A percentile compares a stretch with the other conserved stretches of the same genome.
Evolutionary conservation across 495 filamentous ascomycete genomes (phyloP).

Genomic region (Aspergillus egyptiacus): DNA sequence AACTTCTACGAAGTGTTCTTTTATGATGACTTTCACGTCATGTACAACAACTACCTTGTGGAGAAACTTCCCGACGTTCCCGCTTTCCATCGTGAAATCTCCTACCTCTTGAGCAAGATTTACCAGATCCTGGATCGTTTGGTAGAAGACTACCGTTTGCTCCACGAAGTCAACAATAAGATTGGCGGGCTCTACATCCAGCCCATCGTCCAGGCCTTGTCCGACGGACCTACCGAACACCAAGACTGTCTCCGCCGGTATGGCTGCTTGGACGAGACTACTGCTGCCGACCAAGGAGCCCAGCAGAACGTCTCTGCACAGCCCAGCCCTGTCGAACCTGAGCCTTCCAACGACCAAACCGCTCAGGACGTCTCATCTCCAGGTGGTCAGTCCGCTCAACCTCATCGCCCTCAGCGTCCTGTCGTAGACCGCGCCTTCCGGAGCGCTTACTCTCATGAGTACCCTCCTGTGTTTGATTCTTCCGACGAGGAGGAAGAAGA

Average conservation of each 20-base stretch:
- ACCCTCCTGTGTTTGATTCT: too few relatives aligned
- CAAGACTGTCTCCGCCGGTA: conserved; percentile 3
- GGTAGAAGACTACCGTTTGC: conserved; percentile 18
- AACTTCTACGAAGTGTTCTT: conserved; percentile 28
- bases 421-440: too few relatives aligned
- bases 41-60: conserved; percentile 3
- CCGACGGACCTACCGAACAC: conserved; percentile 10
- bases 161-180: conserved; percentile 3
- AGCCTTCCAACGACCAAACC: too few relatives aligned
- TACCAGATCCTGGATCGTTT: conserved; percentile 19
- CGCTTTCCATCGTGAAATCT: conserved; percentile 4
- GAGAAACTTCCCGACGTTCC: conserved; percentile 3
- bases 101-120: conserved; percentile 12
- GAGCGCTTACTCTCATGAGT: too few relatives aligned
- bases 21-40: conserved; percentile 20
- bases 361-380: too few relatives aligned
- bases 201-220: conserved; percentile 16
- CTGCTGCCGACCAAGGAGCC: too few relatives aligned
- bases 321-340: too few relatives aligned
- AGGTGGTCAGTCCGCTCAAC: too few relatives aligned
- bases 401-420: too few relatives aligned
- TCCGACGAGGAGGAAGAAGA: too few relatives aligned
- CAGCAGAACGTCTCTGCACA: too few relatives aligned
- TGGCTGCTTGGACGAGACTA: too few relatives aligned
- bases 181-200: conserved; percentile 16